phyloP scores from a whole-genome alignment of 1,284 basidiomycete genomes.

The Fomitopsis palustris region DNA sequence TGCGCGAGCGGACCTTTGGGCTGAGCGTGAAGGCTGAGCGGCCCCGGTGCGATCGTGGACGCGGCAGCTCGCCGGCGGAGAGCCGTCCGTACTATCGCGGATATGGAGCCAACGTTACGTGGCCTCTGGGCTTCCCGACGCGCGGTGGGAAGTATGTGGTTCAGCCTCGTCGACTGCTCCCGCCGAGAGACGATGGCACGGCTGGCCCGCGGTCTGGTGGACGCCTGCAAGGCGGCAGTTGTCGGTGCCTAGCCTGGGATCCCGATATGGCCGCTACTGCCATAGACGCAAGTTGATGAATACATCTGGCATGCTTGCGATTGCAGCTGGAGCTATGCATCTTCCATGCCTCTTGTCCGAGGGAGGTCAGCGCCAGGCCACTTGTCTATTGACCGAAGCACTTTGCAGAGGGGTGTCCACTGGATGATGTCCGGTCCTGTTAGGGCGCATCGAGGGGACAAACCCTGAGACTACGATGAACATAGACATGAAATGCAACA shows the following conservation, averaged over 20 bases:
- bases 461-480: no score
- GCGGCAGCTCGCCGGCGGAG: background rate
- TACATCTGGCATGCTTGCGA: background rate
- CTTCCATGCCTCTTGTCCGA: background rate
- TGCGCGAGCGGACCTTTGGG: background rate
- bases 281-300: background rate
- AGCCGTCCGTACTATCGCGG: background rate
- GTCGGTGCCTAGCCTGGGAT: background rate
- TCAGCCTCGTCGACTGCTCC: background rate
- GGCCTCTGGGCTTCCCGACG: background rate
- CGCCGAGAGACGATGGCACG: background rate
- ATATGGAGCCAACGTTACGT: background rate
- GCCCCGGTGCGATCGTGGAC: background rate
- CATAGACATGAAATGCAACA: no score
- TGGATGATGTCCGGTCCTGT: background rate
- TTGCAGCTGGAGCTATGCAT: background rate
- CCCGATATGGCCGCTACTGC: background rate
- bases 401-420: background rate
- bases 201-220: background rate
- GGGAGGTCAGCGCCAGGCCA: background rate
- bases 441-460: background rate
- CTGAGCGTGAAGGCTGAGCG: background rate
- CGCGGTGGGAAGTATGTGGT: background rate
- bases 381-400: background rate
- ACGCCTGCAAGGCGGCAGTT: background rate